Conservation (phyloP, 2,329 filamentous ascomycete genomes). For the Daldinia sp. region DNA sequence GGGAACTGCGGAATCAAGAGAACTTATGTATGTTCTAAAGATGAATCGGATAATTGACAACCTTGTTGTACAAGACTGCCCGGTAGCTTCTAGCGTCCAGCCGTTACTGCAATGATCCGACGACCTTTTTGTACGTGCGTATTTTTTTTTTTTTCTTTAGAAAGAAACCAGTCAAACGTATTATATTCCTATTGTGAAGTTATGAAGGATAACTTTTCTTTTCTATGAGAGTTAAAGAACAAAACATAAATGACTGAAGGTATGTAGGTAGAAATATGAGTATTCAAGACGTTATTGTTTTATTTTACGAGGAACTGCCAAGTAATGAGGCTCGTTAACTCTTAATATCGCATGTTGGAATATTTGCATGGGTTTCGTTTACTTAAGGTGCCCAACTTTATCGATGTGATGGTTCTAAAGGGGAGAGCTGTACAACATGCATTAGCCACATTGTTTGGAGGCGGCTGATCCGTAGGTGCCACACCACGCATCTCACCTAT, state of each 20-base stretch:
- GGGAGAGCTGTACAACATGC: not conserved
- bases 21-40: conserved; percentile 18
- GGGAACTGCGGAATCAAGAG: not conserved
- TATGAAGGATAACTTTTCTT: not conserved
- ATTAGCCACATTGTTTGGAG: conserved; percentile 5
- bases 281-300: no score
- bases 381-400: no score
- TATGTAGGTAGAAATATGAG: not conserved
- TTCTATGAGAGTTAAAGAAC: not conserved
- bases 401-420: not conserved
- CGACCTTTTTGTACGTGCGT: conserved; percentile 7
- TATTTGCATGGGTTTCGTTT: not conserved
- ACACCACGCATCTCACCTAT: conserved; percentile 5
- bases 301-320: no score
- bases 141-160: no score
- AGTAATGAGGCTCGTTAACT: not conserved
- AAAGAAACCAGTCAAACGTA: not conserved
- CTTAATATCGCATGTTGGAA: not conserved
- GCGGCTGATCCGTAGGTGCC: conserved; percentile 3
- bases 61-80: conserved; percentile 20
- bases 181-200: not conserved
- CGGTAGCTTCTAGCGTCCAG: conserved; percentile 4
- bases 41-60: conserved; percentile 32
- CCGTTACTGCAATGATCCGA: conserved; percentile 33
- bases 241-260: not conserved